These are phyloP conservation scores for Pyrenochaeta sp. DNA, from an alignment of 2,329 filamentous ascomycete species.

Conservation along the genomic window DNA sequence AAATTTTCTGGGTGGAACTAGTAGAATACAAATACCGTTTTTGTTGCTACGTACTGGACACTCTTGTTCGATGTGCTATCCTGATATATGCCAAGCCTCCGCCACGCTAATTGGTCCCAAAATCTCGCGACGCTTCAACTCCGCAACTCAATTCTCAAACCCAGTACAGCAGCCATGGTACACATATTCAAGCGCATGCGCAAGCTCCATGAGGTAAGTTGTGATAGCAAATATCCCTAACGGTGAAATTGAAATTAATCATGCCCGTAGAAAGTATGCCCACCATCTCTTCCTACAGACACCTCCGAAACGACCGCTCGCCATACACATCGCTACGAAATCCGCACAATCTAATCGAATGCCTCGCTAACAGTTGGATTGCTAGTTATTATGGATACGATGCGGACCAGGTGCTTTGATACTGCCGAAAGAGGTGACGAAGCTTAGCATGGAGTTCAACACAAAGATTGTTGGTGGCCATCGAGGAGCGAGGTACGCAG, in stretches of 20 bases:
- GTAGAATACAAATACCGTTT: background rate
- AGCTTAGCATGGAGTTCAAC: conserved; percentile 78
- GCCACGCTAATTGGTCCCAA: conserved; percentile 23
- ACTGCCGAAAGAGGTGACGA: conserved; percentile 76
- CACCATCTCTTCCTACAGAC: conserved; percentile 14
- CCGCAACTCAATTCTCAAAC: conserved; percentile 22
- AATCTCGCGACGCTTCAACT: conserved; percentile 33
- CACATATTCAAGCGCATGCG: conserved; percentile 73
- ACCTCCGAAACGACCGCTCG: conserved; percentile 22
- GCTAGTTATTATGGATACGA: conserved; percentile 75
- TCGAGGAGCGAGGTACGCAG: conserved; percentile 71
- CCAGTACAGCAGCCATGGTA: conserved; percentile 54
- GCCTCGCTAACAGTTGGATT: conserved; percentile 8
- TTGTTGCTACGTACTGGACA: background rate
- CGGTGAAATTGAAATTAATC: no score
- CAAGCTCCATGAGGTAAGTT: conserved; percentile 75
- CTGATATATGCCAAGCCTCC: conserved; percentile 16
- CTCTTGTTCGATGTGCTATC: background rate
- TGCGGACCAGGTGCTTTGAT: conserved; percentile 83
- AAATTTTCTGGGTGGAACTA: background rate
- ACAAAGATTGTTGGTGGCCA: conserved; percentile 69
- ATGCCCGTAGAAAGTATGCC: no score
- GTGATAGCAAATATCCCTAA: no score
- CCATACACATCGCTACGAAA: background rate
- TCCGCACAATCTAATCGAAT: background rate